A percentile compares a stretch with the other conserved stretches of the same genome.
Conservation (phyloP, 2,329 filamentous ascomycete genomes). For the Pseudogymnoascus sp. region DNA sequence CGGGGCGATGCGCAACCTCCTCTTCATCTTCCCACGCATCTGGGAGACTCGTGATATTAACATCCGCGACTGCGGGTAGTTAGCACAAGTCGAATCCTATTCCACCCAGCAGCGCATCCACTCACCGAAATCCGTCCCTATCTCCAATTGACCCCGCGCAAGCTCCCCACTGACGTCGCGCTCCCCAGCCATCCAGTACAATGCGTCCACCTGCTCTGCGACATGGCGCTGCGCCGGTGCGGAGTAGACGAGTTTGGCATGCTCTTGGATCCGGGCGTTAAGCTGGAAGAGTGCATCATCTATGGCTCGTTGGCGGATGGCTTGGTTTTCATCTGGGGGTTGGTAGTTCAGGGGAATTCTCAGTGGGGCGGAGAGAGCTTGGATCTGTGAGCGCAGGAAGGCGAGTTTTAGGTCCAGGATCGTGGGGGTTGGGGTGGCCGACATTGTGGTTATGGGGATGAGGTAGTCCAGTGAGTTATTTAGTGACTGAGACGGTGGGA, state of each 20-base stretch:
- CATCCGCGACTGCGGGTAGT: constrained; percentile 15
- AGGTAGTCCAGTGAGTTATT: not conserved
- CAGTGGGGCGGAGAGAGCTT: constrained; percentile 52
- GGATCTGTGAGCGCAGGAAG: constrained; percentile 56
- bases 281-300: constrained; percentile 50
- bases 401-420: constrained; percentile 54
- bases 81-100: not conserved
- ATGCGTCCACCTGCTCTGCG: constrained; percentile 60
- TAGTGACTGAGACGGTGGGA: not conserved
- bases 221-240: constrained; percentile 62
- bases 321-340: constrained; percentile 28
- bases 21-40: constrained; percentile 27
- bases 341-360: constrained; percentile 43
- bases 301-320: constrained; percentile 37
- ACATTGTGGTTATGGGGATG: not conserved
- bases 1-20: constrained; percentile 37
- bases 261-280: constrained; percentile 55
- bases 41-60: constrained; percentile 23
- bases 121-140: constrained; percentile 29
- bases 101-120: constrained; percentile 14
- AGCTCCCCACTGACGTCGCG: constrained; percentile 21
- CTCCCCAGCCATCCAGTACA: constrained; percentile 48
- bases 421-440: constrained; percentile 36
- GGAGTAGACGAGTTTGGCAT: constrained; percentile 56
- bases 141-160: constrained; percentile 33